Conservation (phyloP, 108 stramenopile species). For the Nitzschia inconspicua region DNA sequence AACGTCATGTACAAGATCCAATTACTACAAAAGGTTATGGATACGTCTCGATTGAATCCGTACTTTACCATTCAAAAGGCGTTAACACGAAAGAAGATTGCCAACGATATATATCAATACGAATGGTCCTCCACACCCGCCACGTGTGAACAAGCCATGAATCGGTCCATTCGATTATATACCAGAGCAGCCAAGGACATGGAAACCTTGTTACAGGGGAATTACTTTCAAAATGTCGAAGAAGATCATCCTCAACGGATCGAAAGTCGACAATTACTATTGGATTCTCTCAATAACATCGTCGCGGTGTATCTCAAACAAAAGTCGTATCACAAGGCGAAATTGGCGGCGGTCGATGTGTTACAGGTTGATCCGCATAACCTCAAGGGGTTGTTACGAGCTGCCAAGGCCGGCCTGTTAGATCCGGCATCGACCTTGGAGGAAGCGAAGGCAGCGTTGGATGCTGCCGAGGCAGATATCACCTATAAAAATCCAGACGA, state of each 20-base stretch:
- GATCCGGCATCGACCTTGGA: slow-evolving; percentile 47
- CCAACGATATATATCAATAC: slow-evolving; percentile 48
- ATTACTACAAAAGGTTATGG: slow-evolving; percentile 29
- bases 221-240: slow-evolving; percentile 25
- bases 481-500: slow-evolving; percentile 15
- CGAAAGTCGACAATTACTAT: slow-evolving; percentile 20
- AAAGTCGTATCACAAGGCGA: slow-evolving; percentile 48
- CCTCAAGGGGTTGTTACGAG: slow-evolving; percentile 46
- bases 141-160: slow-evolving; percentile 24
- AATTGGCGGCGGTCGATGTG: slow-evolving; percentile 41
- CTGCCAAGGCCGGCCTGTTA: slow-evolving; percentile 40
- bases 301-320: slow-evolving; percentile 40
- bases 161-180: slow-evolving; percentile 31
- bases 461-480: slow-evolving; percentile 34
- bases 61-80: slow-evolving; percentile 47
- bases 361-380: slow-evolving; percentile 42
- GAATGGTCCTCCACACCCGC: slow-evolving; percentile 22
- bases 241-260: slow-evolving; percentile 36
- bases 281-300: slow-evolving; percentile 59
- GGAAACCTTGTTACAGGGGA: slow-evolving; percentile 26
- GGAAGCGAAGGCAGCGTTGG: slow-evolving; percentile 40
- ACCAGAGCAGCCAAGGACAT: slow-evolving; percentile 24
- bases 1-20: slow-evolving; percentile 40
- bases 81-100: slow-evolving; percentile 37
- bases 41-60: slow-evolving; percentile 41